phyloP scores from a whole-genome alignment of 2,329 filamentous ascomycete species.

The Fusarium sp. region DNA sequence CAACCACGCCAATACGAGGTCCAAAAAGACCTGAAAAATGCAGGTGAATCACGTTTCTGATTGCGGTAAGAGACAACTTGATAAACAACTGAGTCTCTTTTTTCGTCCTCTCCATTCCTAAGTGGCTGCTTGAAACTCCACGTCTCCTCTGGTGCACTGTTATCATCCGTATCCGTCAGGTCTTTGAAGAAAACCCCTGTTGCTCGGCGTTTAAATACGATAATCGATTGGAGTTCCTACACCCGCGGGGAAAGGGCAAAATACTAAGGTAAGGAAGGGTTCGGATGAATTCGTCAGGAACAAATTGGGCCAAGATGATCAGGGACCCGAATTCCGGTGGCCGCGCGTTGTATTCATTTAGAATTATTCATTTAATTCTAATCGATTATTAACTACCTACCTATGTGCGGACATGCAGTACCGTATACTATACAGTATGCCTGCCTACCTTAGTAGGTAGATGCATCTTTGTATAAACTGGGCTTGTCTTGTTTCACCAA shows the following conservation, averaged over 20 bases:
- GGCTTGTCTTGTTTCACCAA: constrained; percentile 38
- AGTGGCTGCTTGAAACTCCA: constrained; percentile 18
- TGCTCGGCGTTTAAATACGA: constrained; percentile 34
- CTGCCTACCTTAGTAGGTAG: not conserved
- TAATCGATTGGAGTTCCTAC: constrained; percentile 30
- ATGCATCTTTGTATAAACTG: constrained; percentile 5
- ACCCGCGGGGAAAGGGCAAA: constrained; percentile 7
- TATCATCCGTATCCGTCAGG: constrained; percentile 26
- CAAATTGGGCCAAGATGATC: constrained; percentile 22
- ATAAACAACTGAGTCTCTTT: constrained; percentile 6
- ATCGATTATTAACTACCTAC: not conserved
- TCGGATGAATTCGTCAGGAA: constrained; percentile 20
- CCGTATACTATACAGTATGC: not conserved
- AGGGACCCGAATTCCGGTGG: constrained; percentile 23
- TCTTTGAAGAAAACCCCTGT: constrained; percentile 19
- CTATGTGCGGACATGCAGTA: not conserved
- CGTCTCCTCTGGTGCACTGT: constrained; percentile 1
- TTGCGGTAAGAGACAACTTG: constrained; percentile 5
- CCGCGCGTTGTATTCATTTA: constrained; percentile 25
- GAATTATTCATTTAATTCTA: not conserved
- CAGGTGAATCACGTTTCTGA: constrained; percentile 4
- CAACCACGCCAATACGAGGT: constrained; percentile 31
- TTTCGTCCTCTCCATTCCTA: constrained; percentile 16
- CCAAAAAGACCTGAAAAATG: not conserved
- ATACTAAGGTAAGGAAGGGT: not conserved